A percentile compares a stretch with the other conserved stretches of the same genome.
Evolutionary conservation across 1,139 yeast species (phyloP).

Genomic region (Pneumocystis murina): DNA sequence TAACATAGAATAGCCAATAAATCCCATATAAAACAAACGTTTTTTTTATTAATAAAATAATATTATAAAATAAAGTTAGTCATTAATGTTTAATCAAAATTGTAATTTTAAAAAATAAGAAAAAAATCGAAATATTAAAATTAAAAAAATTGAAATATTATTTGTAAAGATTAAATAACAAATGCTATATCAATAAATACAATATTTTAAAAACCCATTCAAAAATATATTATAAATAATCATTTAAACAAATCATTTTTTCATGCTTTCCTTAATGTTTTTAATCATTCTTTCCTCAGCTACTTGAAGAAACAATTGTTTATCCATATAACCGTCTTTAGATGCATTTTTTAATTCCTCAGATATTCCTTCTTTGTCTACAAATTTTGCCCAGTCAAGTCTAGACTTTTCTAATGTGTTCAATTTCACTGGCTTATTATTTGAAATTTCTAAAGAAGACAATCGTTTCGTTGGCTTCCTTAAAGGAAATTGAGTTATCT

Average conservation of each 20-base stretch:
- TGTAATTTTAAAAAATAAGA: not conserved
- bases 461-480: conserved; percentile 29
- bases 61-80: no score
- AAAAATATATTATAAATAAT: not conserved
- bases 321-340: conserved; percentile 70
- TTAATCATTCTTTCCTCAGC: conserved; percentile 55
- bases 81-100: no score
- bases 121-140: not conserved
- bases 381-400: conserved; percentile 90
- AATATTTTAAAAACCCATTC: not conserved
- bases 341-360: conserved; percentile 71
- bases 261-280: conserved; percentile 44
- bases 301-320: conserved; percentile 73
- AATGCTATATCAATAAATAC: not conserved
- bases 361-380: conserved; percentile 66
- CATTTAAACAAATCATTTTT: conserved; percentile 17
- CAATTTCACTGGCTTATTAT: conserved; percentile 50
- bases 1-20: not conserved
- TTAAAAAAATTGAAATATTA: not conserved
- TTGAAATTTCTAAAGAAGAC: conserved; percentile 57
- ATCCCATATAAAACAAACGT: not conserved
- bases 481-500: conserved; percentile 18
- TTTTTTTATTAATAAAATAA: not conserved
- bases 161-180: not conserved
- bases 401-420: conserved; percentile 86